A percentile compares a stretch with the other conserved stretches of the same genome.
Conservation (phyloP, 2,329 filamentous ascomycete species). For the Pyricularia sp. region DNA sequence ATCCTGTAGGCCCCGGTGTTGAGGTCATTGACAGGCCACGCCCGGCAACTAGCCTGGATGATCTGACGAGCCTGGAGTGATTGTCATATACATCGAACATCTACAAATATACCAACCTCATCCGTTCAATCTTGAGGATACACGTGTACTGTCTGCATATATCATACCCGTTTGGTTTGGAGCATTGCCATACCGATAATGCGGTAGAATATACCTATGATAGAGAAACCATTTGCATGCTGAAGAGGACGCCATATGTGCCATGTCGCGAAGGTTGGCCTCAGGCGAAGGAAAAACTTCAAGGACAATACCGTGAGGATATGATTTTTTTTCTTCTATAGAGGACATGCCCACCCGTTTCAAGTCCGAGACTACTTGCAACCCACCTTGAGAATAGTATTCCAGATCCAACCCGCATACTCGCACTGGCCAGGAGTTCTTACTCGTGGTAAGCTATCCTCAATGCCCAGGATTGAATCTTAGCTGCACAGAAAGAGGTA, state of each 20-base stretch:
- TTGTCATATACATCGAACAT: neutral
- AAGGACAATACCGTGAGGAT: neutral
- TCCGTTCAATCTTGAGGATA: neutral
- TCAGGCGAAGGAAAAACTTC: neutral
- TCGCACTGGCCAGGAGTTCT: neutral
- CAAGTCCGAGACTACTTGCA: neutral
- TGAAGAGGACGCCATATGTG: neutral
- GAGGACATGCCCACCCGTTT: neutral
- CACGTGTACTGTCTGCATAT: neutral
- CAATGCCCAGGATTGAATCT: too few species aligned
- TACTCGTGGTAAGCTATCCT: neutral
- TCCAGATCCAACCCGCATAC: neutral
- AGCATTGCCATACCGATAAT: neutral
- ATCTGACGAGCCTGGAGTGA: conserved; percentile 58
- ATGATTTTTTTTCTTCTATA: neutral
- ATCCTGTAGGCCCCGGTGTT: conserved; percentile 67
- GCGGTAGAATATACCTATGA: neutral
- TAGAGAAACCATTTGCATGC: neutral
- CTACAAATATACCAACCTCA: neutral
- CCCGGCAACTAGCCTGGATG: conserved; percentile 43
- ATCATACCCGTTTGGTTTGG: neutral
- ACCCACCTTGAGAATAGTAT: neutral
- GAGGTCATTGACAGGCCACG: conserved; percentile 60
- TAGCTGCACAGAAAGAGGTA: too few species aligned
- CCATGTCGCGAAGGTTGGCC: neutral